Conservation (phyloP, 1,139 yeast species). For the Yamadazyma pseudoaaseri region DNA sequence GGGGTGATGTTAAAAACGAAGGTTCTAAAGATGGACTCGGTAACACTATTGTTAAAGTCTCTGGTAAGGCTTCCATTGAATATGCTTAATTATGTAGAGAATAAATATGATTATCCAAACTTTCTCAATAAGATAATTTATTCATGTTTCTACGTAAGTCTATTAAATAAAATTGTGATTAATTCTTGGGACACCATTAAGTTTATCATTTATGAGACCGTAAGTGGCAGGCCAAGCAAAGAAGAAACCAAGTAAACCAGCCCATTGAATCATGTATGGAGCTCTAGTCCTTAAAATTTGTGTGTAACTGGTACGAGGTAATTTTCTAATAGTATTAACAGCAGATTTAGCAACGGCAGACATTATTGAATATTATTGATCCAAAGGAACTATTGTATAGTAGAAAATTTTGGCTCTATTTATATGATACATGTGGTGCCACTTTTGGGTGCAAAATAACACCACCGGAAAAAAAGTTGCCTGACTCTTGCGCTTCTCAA, state of each 20-base stretch:
- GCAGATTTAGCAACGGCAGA: constrained; percentile 6
- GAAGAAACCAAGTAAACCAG: constrained; percentile 27
- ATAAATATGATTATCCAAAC: constrained; percentile 1
- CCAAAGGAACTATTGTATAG: background rate
- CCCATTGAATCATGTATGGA: constrained; percentile 35
- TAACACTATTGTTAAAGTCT: constrained; percentile 17
- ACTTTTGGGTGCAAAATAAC: constrained; percentile 1
- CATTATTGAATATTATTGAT: constrained; percentile 5
- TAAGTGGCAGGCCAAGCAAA: constrained; percentile 40
- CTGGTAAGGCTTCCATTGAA: constrained; percentile 16
- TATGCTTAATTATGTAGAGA: constrained; percentile 9
- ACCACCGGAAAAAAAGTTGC: background rate
- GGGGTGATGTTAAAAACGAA: constrained; percentile 13
- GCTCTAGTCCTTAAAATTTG: constrained; percentile 29
- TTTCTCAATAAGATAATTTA: too few species aligned
- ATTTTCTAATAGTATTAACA: constrained; percentile 1
- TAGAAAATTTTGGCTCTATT: background rate
- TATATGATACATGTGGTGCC: background rate
- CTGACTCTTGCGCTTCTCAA: background rate
- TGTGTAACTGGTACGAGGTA: constrained; percentile 14
- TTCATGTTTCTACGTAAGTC: too few species aligned
- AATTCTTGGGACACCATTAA: constrained; percentile 27
- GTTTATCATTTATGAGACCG: constrained; percentile 22
- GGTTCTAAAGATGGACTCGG: constrained; percentile 17
- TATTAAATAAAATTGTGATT: constrained; percentile 13